phyloP scores from a whole-genome alignment of 1,139 yeast genomes.

The Hansenula lynferdii region DNA sequence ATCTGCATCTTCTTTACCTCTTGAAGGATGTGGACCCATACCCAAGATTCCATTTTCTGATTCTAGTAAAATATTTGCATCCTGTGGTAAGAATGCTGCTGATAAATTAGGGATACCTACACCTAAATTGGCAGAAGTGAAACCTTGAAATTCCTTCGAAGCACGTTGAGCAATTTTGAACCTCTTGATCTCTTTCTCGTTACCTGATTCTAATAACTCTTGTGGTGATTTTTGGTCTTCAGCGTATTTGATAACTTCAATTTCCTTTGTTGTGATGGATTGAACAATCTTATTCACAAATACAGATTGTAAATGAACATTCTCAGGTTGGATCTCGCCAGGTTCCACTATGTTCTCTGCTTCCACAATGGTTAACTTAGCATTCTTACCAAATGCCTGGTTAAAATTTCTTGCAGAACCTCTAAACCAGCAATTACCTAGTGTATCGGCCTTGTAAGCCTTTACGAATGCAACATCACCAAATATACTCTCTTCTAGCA shows the following conservation, averaged over 20 bases:
- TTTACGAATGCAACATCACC: slow-evolving; percentile 46
- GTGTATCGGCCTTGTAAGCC: slow-evolving; percentile 42
- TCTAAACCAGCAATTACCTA: slow-evolving; percentile 44
- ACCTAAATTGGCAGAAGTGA: slow-evolving; percentile 41
- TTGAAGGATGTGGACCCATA: slow-evolving; percentile 42
- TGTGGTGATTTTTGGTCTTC: slow-evolving; percentile 11
- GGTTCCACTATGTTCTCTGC: slow-evolving; percentile 46
- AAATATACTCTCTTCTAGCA: slow-evolving; percentile 38
- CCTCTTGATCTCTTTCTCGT: slow-evolving; percentile 22
- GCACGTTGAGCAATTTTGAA: slow-evolving; percentile 39
- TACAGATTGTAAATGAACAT: slow-evolving; percentile 43
- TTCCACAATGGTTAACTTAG: slow-evolving; percentile 42
- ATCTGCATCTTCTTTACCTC: slow-evolving; percentile 42
- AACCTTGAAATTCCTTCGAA: slow-evolving; percentile 40
- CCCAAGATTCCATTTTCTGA: slow-evolving; percentile 48
- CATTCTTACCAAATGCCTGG: slow-evolving; percentile 41
- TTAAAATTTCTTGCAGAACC: slow-evolving; percentile 46
- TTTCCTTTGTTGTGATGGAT: slow-evolving; percentile 37
- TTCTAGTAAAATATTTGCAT: slow-evolving; percentile 37
- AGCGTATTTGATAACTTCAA: slow-evolving; percentile 32
- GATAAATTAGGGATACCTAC: slow-evolving; percentile 48
- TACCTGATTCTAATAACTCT: slow-evolving; percentile 8
- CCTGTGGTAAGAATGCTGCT: slow-evolving; percentile 36
- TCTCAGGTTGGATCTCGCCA: slow-evolving; percentile 41
- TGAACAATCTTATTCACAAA: slow-evolving; percentile 38